phyloP scores from a whole-genome alignment of 768 basidiomycete species.

The Tylopilus sp. region DNA sequence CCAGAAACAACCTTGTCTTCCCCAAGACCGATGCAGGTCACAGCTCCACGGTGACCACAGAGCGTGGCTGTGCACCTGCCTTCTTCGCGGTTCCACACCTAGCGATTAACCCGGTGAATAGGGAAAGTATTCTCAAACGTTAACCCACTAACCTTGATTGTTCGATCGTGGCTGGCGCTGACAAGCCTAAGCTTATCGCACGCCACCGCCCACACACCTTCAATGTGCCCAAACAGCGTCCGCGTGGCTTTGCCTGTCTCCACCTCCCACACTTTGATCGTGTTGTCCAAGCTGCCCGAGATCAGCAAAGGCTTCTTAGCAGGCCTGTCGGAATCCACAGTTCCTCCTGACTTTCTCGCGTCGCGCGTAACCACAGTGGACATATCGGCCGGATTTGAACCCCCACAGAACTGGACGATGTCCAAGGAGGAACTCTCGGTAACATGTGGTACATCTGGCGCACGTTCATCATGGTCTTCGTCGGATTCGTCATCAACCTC shows the following conservation, averaged over 20 bases:
- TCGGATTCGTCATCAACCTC: slow-evolving; percentile 54
- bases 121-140: slow-evolving; percentile 1
- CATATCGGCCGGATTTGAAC: slow-evolving; percentile 17
- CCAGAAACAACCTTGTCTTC: slow-evolving; percentile 98
- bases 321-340: slow-evolving; percentile 7
- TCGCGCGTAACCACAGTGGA: slow-evolving; percentile 32
- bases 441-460: slow-evolving; percentile 9
- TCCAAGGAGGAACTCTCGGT: slow-evolving; percentile 17
- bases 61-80: slow-evolving; percentile 85
- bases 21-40: slow-evolving; percentile 83
- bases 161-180: slow-evolving; percentile 91
- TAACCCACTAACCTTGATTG: slow-evolving; percentile 75
- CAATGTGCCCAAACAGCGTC: slow-evolving; percentile 96
- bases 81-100: slow-evolving; percentile 95
- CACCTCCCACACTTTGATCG: slow-evolving; percentile 94
- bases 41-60: slow-evolving; percentile 91
- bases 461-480: slow-evolving; percentile 14
- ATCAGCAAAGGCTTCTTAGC: slow-evolving; percentile 70
- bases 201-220: slow-evolving; percentile 96
- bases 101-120: background rate
- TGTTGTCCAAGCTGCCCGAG: slow-evolving; percentile 91
- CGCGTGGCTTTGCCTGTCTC: slow-evolving; percentile 72
- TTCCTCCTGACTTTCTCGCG: slow-evolving; percentile 7
- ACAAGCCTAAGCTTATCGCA: slow-evolving; percentile 89
- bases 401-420: slow-evolving; percentile 10